A percentile compares a stretch with the other conserved stretches of the same genome.
These are phyloP conservation scores for Zoysia pacifica DNA, from an alignment of 176 grass and related monocot species.

Conservation along the genomic window DNA sequence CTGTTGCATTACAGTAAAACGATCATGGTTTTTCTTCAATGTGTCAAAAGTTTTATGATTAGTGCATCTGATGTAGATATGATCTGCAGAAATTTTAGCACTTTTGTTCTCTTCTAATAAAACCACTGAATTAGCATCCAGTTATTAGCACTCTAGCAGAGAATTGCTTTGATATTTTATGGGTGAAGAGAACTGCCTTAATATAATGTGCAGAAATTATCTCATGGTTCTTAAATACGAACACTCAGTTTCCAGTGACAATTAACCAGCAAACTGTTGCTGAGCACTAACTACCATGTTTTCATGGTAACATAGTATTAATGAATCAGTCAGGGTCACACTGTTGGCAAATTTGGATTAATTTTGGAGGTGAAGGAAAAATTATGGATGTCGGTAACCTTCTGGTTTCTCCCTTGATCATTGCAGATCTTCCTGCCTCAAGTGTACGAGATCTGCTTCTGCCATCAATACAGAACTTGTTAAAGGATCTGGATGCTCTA, in stretches of 20 bases:
- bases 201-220: not conserved
- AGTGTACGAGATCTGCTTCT: constrained; percentile 76
- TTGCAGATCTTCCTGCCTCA: constrained; percentile 75
- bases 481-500: constrained; percentile 80
- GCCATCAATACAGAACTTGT: constrained; percentile 84
- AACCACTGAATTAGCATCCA: not conserved
- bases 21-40: not conserved
- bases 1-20: constrained; percentile 18
- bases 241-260: not conserved
- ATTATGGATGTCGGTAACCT: not conserved
- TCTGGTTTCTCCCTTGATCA: constrained; percentile 8
- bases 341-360: constrained; percentile 19
- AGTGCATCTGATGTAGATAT: not conserved
- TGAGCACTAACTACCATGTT: not conserved
- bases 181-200: not conserved
- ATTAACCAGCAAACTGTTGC: not conserved
- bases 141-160: not conserved
- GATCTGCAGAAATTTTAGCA: not conserved
- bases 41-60: not conserved
- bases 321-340: constrained; percentile 1
- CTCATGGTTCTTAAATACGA: not conserved
- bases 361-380: not conserved
- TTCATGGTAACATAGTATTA: constrained; percentile 16
- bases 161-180: not conserved
- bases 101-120: not conserved